These are phyloP conservation scores for Gossypium bickii DNA, from an alignment of 345 rosid genomes.

Conservation along the genomic window DNA sequence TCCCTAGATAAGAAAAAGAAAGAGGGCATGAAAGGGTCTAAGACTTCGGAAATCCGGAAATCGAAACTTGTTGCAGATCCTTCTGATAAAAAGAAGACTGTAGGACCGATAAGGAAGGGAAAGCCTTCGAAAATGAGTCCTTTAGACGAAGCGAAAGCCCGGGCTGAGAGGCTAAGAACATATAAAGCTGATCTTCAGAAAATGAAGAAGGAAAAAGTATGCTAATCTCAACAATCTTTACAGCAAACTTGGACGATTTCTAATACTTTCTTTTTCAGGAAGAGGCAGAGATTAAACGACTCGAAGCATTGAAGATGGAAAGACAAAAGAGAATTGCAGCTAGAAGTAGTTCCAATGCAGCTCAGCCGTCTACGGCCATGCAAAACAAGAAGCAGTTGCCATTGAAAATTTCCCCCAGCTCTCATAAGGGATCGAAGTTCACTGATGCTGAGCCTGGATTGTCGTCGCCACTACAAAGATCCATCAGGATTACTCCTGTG, in stretches of 20 bases:
- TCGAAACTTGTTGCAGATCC: conserved; percentile 43
- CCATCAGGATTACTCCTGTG: conserved; percentile 41
- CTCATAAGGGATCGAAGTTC: conserved; percentile 72
- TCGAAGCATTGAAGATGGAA: conserved; percentile 70
- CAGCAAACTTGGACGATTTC: conserved; percentile 3
- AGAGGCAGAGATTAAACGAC: conserved; percentile 68
- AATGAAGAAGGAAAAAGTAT: conserved; percentile 92
- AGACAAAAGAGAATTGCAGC: conserved; percentile 93
- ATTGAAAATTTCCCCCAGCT: conserved; percentile 55
- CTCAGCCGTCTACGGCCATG: conserved; percentile 37
- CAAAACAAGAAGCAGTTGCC: conserved; percentile 53
- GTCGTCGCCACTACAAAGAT: conserved; percentile 63
- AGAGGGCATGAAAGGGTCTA: conserved; percentile 41
- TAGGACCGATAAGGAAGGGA: conserved; percentile 73
- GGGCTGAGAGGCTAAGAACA: conserved; percentile 85
- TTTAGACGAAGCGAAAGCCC: conserved; percentile 88
- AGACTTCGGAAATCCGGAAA: conserved; percentile 51
- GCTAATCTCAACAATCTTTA: not conserved
- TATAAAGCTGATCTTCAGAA: conserved; percentile 96
- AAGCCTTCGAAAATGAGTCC: conserved; percentile 80
- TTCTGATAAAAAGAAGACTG: conserved; percentile 59
- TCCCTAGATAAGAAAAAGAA: conserved; percentile 41
- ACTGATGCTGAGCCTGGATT: conserved; percentile 75
- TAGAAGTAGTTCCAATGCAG: conserved; percentile 45
- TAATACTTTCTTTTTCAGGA: conserved; percentile 44